phyloP scores from a whole-genome alignment of 495 filamentous ascomycete species.

The Xylaria grammica region DNA sequence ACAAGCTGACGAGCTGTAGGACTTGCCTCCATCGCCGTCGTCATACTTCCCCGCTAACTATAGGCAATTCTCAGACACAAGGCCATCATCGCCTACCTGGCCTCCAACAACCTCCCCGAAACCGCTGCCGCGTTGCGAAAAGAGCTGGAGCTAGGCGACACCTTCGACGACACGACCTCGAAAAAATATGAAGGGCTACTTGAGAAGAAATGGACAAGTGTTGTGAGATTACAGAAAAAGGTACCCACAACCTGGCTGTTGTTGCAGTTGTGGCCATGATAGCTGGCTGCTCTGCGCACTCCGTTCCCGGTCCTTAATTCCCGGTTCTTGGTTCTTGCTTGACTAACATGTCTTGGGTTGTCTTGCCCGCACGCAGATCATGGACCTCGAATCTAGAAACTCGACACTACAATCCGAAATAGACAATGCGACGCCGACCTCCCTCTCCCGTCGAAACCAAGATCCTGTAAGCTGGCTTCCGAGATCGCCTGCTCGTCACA shows the following conservation, averaged over 20 bases:
- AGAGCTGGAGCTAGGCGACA: conserved; percentile 68
- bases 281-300: conserved; percentile 5
- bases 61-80: conserved; percentile 64
- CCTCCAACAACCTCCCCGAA: conserved; percentile 68
- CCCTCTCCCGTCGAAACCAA: conserved; percentile 76
- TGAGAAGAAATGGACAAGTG: conserved; percentile 97
- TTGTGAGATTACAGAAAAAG: conserved; percentile 91
- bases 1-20: conserved; percentile 90
- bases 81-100: conserved; percentile 86
- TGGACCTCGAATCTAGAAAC: conserved; percentile 85
- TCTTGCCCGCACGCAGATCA: conserved; percentile 67
- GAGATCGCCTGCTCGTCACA: conserved; percentile 76
- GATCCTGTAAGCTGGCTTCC: conserved; percentile 90
- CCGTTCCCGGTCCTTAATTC: background rate
- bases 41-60: background rate
- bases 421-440: conserved; percentile 83
- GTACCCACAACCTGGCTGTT: conserved; percentile 45
- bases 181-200: conserved; percentile 90
- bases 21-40: conserved; percentile 21
- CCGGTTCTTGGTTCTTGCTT: background rate
- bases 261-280: background rate
- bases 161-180: conserved; percentile 73
- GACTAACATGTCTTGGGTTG: conserved; percentile 6
- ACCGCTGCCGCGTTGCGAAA: conserved; percentile 70
- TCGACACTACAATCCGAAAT: conserved; percentile 77